Evolutionary conservation across 306 rosid genomes (phyloP).

Genomic region (Cucumis melo): DNA sequence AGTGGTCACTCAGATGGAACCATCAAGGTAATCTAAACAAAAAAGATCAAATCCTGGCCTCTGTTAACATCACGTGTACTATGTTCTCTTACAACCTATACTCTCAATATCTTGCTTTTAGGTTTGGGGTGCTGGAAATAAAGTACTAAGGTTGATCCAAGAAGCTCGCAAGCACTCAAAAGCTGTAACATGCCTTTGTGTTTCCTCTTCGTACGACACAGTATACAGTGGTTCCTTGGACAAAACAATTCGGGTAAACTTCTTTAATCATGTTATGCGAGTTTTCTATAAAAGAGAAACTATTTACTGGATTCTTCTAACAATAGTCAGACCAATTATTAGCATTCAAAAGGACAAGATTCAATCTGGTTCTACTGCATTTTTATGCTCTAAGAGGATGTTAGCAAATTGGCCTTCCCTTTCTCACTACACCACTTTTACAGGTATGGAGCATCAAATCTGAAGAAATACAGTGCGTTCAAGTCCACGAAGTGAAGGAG

Average conservation of each 20-base stretch:
- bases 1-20: conserved; percentile 96
- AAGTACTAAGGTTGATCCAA: conserved; percentile 51
- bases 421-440: not conserved
- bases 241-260: conserved; percentile 75
- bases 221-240: conserved; percentile 78
- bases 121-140: conserved; percentile 84
- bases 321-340: not conserved
- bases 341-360: conserved; percentile 29
- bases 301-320: not conserved
- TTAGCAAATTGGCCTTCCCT: not conserved
- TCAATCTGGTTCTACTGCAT: too few species aligned
- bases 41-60: not conserved
- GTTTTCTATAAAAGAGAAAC: not conserved
- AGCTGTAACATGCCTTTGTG: conserved; percentile 62
- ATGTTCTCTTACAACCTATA: not conserved
- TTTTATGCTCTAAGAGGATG: not conserved
- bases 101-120: conserved; percentile 16
- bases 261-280: not conserved
- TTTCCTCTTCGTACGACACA: conserved; percentile 36
- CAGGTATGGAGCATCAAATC: conserved; percentile 64
- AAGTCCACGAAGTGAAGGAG: conserved; percentile 70
- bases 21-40: conserved; percentile 50
- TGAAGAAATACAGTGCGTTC: conserved; percentile 56
- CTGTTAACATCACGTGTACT: not conserved
- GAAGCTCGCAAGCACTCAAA: conserved; percentile 73